phyloP scores from a whole-genome alignment of 495 filamentous ascomycete species.

The Penicillium soppii region DNA sequence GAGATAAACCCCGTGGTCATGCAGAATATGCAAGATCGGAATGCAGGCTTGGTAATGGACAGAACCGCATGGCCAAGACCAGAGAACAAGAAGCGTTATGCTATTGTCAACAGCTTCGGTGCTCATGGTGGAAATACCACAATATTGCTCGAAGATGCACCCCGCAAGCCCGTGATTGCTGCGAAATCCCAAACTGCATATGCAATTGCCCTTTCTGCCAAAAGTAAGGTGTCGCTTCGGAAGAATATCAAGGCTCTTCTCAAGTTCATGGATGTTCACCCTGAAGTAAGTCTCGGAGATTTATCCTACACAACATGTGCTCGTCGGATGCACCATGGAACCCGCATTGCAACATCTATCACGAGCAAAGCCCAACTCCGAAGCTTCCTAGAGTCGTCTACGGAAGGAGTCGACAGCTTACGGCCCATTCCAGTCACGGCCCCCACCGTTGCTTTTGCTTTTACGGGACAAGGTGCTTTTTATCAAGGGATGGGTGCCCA shows the following conservation, averaged over 20 bases:
- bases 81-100: slow-evolving; percentile 15
- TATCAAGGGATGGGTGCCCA: slow-evolving; percentile 37
- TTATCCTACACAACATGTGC: slow-evolving; percentile 42
- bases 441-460: slow-evolving; percentile 55
- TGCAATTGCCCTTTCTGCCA: slow-evolving; percentile 15
- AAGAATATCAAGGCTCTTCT: slow-evolving; percentile 35
- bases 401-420: neutral
- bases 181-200: neutral
- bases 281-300: slow-evolving; percentile 27
- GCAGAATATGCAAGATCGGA: too few species aligned
- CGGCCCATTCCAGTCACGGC: neutral
- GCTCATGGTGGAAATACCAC: slow-evolving; percentile 45
- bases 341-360: slow-evolving; percentile 36
- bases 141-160: slow-evolving; percentile 40
- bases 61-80: neutral
- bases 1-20: slow-evolving; percentile 36
- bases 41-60: too few species aligned
- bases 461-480: slow-evolving; percentile 68
- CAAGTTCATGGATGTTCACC: too few species aligned
- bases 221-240: slow-evolving; percentile 31
- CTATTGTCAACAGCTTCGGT: slow-evolving; percentile 39
- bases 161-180: slow-evolving; percentile 19
- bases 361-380: slow-evolving; percentile 8
- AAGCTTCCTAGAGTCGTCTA: neutral
- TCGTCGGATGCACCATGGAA: slow-evolving; percentile 34